Evolutionary conservation across 2,329 filamentous ascomycete genomes (phyloP), one percentile per base, ranked within the genome.

Genomic region (Paecilomyces variotii): DNA sequence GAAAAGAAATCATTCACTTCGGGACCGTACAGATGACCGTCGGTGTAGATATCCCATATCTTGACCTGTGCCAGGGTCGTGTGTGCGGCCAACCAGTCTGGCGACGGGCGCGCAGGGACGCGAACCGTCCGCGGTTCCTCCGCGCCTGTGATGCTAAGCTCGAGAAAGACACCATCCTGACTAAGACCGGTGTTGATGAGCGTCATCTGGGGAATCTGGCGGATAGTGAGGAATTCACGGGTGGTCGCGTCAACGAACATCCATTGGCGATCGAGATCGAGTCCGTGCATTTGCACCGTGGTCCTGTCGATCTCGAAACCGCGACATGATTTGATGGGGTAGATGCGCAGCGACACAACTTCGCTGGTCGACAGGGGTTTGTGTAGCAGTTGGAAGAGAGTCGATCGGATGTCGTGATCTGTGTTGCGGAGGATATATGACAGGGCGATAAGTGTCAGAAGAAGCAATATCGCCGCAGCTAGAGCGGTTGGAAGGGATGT

Each of bases 281-380:
- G 76, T 0, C 85, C 85, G 2, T 82, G 80, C 53, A 77, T 78
- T 34, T 80, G 75, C 0, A 87, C 74, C 3, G 73, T 76, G 1
- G 82, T 78, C 2, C 76, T 78, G 14, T 78, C 68, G 9, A 87
- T 74, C 49, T 80, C 75, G 63, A 87, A 77, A 9, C 85, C 85
- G 53, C 85, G 83, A 64, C 85, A 87, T 60, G 84, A 87, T 67
- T 87, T 87, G 65, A 87, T 83, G 11, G 85, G 85, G 67, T 87
- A 87, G 64, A 87, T 78, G 58, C 79, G 79, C 10, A 87, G 74
- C 7, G 68, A 67, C 60, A 67, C 58, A 30, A 74, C 68, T 51
- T 73, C 69, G 59, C 35, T 45, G 4, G 35, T 45, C 7, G 35
- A 45, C 1, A 45, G 35, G 39, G 62, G 50, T 27, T 52, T 52